Evolutionary conservation across 345 rosid species (phyloP).

Genomic region (Rhizophora mangle): DNA sequence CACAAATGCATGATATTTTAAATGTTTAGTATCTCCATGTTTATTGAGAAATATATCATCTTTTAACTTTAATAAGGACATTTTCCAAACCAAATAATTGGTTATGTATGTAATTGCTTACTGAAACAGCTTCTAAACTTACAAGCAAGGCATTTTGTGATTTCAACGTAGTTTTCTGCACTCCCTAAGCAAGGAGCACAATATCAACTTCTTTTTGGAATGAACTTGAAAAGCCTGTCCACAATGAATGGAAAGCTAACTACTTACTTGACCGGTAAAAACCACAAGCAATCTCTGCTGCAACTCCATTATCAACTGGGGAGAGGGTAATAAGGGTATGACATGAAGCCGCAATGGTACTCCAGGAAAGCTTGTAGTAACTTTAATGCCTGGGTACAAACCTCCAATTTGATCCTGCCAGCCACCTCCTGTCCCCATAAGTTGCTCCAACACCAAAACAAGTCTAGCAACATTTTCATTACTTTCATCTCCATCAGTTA

Average conservation of each 20-base stretch:
- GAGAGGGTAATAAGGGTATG: slow-evolving; percentile 65
- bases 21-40: not conserved
- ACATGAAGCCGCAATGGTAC: slow-evolving; percentile 88
- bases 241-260: not conserved
- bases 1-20: too few species aligned
- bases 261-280: slow-evolving; percentile 90
- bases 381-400: slow-evolving; percentile 81
- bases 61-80: too few species aligned
- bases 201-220: not conserved
- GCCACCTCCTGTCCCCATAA: slow-evolving; percentile 99
- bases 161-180: not conserved
- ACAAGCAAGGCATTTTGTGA: too few species aligned
- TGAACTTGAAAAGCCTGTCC: not conserved
- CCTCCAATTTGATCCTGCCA: slow-evolving; percentile 99
- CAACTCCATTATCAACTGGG: slow-evolving; percentile 58
- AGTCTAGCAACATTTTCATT: slow-evolving; percentile 86
- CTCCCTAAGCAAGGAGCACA: not conserved
- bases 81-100: too few species aligned
- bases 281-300: slow-evolving; percentile 79
- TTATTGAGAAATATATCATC: too few species aligned
- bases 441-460: slow-evolving; percentile 84
- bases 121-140: too few species aligned
- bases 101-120: too few species aligned
- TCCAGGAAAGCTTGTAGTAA: slow-evolving; percentile 88
- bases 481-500: slow-evolving; percentile 67